Percentiles rank a stretch among this genome's conserved stretches.
phyloP scores from a whole-genome alignment of 2,329 filamentous ascomycete genomes.

The Arthrinium puccinioides region DNA sequence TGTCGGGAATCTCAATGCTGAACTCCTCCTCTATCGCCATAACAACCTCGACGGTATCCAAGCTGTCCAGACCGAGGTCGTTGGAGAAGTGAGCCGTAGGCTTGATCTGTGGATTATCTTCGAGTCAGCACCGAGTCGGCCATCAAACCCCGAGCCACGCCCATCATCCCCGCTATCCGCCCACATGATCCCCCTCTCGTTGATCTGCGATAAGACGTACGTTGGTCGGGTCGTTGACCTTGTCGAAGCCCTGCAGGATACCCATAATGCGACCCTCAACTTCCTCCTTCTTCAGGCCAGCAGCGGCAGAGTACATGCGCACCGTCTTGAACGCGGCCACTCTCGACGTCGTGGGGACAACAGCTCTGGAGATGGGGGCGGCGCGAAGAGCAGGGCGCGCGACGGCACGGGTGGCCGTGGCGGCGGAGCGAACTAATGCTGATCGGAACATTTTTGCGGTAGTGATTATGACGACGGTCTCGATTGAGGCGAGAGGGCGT shows the following conservation, averaged over 20 bases:
- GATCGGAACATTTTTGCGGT: constrained; percentile 76
- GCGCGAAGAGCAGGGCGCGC: constrained; percentile 51
- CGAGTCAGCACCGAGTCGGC: constrained; percentile 2
- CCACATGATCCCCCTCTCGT: background rate
- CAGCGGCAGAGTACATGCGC: constrained; percentile 80
- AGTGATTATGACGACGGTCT: background rate
- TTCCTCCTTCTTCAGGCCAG: constrained; percentile 72
- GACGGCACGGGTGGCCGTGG: constrained; percentile 45
- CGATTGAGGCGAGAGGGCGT: constrained; percentile 8
- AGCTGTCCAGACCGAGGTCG: constrained; percentile 91
- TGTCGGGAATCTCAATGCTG: constrained; percentile 96
- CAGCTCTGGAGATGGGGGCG: constrained; percentile 43
- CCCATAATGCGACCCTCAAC: constrained; percentile 89
- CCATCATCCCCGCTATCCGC: background rate
- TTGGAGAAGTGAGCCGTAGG: constrained; percentile 86
- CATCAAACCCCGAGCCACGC: background rate
- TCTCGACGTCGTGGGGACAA: constrained; percentile 50
- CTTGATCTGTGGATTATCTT: constrained; percentile 59
- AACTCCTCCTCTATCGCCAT: constrained; percentile 95
- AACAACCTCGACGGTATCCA: constrained; percentile 98
- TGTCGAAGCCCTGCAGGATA: constrained; percentile 93
- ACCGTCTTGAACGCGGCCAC: constrained; percentile 60
- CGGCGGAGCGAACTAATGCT: constrained; percentile 72
- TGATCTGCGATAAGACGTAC: constrained; percentile 33
- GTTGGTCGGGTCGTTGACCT: constrained; percentile 65